Evolutionary conservation across 2,329 filamentous ascomycete species (phyloP), one percentile per base, ranked within the genome.

Genomic region (Trichophyton mentagrophytes): DNA sequence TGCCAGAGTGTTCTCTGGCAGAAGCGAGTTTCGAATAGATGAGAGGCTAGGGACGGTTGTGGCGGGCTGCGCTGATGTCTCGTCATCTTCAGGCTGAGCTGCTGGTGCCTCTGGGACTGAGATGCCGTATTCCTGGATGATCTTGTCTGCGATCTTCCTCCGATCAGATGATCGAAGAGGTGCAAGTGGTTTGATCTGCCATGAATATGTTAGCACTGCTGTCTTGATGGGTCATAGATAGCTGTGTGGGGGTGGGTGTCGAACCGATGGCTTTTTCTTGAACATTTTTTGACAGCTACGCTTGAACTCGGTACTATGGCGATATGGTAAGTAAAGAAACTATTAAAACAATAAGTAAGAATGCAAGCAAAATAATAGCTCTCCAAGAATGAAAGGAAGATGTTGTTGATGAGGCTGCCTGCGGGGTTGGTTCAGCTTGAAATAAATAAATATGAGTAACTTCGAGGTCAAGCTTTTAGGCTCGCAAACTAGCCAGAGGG

Each of bases 91-190:
- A 64, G 65, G 68, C 60, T 67, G 62, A 58, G 70, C 67, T 33
- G 71, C 61, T 17, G 70, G 61, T 15, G 51, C 27, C 51, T 55
- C 51, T 6, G 79, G 78, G 0, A 81, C 67, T 44, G 77, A 68
- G 62, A 85, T 77, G 40, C 76, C 72, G 67, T 84, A 85, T 66
- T 85, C 81, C 64, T 78, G 71, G 67, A 87, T 86, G 66, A 88
- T 85, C 65, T 84, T 79, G 67, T 87, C 84, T 57, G 85, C 85
- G 40, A 85, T 81, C 66, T 82, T 85, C 62, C 85, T 79, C 62
- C 85, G 80, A 67, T 87, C 85, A 1, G 84, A 87, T 3, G 84
- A 86, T 60, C 85, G 81, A 59, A 88, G 73, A 46, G 85, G 83
- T 3, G 84, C 79, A 11, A 85, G 76, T 17, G 85, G 82, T 74